Conservation (phyloP, 108 stramenopile species). For the Skeletonema grethae region DNA sequence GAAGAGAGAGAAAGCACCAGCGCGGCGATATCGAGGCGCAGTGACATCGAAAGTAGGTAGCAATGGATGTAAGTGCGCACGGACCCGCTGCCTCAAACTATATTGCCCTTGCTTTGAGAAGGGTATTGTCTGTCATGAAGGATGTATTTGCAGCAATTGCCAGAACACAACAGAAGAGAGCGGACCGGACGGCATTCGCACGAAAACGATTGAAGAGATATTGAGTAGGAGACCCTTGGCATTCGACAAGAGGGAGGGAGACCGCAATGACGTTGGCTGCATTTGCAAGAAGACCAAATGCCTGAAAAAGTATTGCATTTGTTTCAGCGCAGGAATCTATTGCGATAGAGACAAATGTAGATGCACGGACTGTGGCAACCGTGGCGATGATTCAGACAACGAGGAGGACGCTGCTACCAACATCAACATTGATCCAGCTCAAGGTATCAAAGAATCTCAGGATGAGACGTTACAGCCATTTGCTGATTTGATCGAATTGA, state of each 20-base stretch:
- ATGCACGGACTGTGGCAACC: not conserved
- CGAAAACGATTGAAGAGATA: conserved; percentile 1
- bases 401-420: not conserved
- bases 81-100: not conserved
- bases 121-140: not conserved
- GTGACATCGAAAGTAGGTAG: not conserved
- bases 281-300: conserved; percentile 5
- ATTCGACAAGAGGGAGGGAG: not conserved
- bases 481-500: not conserved
- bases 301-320: not conserved
- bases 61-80: conserved; percentile 2
- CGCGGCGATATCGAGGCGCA: not conserved
- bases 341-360: not conserved
- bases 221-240: not conserved
- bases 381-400: not conserved
- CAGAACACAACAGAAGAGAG: conserved; percentile 2
- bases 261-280: not conserved
- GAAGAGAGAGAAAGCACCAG: not conserved
- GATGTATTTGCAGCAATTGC: not conserved
- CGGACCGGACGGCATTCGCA: conserved; percentile 11
- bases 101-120: conserved; percentile 12
- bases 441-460: not conserved
- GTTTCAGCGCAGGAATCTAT: conserved; percentile 1
- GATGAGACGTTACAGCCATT: not conserved
- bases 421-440: not conserved